Base-by-base conservation (phyloP, 495 filamentous ascomycete species). In the Trichoderma orchidacearum region DNA sequence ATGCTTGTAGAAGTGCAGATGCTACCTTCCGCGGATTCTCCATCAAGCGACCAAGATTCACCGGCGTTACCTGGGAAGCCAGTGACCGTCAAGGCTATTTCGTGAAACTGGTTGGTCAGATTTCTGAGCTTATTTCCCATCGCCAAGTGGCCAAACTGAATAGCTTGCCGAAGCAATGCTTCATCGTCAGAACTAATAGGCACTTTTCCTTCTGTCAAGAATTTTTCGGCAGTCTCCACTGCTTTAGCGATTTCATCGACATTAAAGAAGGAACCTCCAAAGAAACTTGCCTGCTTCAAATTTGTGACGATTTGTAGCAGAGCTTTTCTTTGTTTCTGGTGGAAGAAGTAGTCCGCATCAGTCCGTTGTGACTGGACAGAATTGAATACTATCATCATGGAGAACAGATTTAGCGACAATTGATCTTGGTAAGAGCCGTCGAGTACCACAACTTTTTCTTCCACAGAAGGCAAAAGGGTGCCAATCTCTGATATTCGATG, bases 281-380 rank as follows among this genome's bases (percentile, higher is more conserved):
- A 93, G 63, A 96, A 95, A 36, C 86, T 86, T n/a, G 88, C 84
- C 63, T 94, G 86, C 25, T 87, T 77, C 30, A 97, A 71, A 64
- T 97, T 96, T 53, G 75, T 77, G 13, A 92, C 84, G 0, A 92
- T 73, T 29, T 80, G 70, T 45, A 79, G 70, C 0, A 96, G 72
- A 52, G 75, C 70, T 36, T 79, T 82, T 25, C 78, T 68, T 62
- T 89, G 91, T 6, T 76, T 79, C 0, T 81, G 76, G 55, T 95
- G 83, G 61, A 95, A 96, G 63, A 97, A 85, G 62, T 95, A 97
- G 63, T 97, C 92, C 30, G 76, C 73, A 61, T 90, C 92, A 5
- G 76, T 77, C 12, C 90, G 75, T 61, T 96, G 87, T 3, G 89
- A 94, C n/a, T 90, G 91, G 6, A 97, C 82, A 1, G 90, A 82